A percentile compares a stretch with the other conserved stretches of the same genome.
Evolutionary conservation across 805 yeast species (phyloP).

Genomic region (Metschnikowia picachoensis): DNA sequence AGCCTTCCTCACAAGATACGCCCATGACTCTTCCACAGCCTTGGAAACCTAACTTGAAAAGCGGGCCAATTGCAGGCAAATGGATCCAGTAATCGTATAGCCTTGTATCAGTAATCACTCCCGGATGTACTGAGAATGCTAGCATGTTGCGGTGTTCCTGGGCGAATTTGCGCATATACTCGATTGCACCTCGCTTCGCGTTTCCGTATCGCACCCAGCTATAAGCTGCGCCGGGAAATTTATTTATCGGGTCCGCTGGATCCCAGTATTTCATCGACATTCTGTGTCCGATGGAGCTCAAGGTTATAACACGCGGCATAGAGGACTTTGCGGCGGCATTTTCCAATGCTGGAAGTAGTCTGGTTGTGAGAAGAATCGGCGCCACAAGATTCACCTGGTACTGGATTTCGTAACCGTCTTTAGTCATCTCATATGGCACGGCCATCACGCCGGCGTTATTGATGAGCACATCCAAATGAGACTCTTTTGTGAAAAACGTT

Average conservation of each 20-base stretch:
- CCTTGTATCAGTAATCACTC: slow-evolving; percentile 32
- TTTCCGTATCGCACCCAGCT: slow-evolving; percentile 35
- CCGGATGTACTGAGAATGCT: slow-evolving; percentile 38
- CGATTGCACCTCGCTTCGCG: slow-evolving; percentile 34
- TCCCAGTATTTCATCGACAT: slow-evolving; percentile 21
- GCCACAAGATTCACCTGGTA: slow-evolving; percentile 38
- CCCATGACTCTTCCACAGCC: slow-evolving; percentile 21
- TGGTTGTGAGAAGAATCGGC: slow-evolving; percentile 32
- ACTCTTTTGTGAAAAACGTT: slow-evolving; percentile 23
- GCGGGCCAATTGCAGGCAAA: slow-evolving; percentile 22
- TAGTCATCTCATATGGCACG: slow-evolving; percentile 32
- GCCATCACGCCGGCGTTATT: slow-evolving; percentile 43
- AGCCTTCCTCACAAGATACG: slow-evolving; percentile 32
- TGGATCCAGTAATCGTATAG: slow-evolving; percentile 29
- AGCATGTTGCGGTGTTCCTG: slow-evolving; percentile 28
- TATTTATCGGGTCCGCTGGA: slow-evolving; percentile 23
- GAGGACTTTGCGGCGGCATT: slow-evolving; percentile 15
- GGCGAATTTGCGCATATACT: slow-evolving; percentile 27
- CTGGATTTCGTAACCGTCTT: slow-evolving; percentile 38
- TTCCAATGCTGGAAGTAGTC: slow-evolving; percentile 26
- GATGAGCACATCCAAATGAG: slow-evolving; percentile 30
- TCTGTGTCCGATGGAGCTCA: slow-evolving; percentile 34
- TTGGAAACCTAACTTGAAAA: slow-evolving; percentile 16
- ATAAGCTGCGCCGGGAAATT: slow-evolving; percentile 23
- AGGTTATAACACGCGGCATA: slow-evolving; percentile 28